phyloP scores from a whole-genome alignment of 768 basidiomycete species.

The Termitomyces sp. region DNA sequence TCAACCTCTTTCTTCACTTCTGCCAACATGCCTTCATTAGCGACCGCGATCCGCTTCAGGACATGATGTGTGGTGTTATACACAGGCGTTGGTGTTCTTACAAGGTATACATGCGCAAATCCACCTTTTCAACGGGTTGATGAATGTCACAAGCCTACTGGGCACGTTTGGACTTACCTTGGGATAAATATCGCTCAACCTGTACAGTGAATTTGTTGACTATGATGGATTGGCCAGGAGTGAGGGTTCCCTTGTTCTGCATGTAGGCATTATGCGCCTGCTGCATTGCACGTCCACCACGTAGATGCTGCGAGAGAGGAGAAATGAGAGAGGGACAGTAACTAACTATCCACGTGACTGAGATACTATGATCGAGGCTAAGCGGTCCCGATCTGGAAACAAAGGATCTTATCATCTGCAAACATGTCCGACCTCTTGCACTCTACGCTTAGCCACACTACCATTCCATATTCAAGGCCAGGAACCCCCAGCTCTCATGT shows the following conservation, averaged over 20 bases:
- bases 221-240: slow-evolving; percentile 82
- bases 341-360: slow-evolving; percentile 15
- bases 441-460: slow-evolving; percentile 16
- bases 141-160: slow-evolving; percentile 11
- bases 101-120: slow-evolving; percentile 97
- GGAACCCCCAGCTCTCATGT: slow-evolving; percentile 37
- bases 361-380: not conserved
- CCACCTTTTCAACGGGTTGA: slow-evolving; percentile 61
- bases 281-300: slow-evolving; percentile 38
- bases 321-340: not conserved
- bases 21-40: slow-evolving; percentile 83
- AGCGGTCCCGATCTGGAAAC: slow-evolving; percentile 7
- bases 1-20: slow-evolving; percentile 98
- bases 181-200: slow-evolving; percentile 92
- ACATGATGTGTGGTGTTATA: slow-evolving; percentile 94
- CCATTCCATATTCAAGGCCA: slow-evolving; percentile 55
- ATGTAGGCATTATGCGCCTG: slow-evolving; percentile 48
- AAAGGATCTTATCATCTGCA: slow-evolving; percentile 8
- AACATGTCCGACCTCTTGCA: slow-evolving; percentile 24
- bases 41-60: slow-evolving; percentile 92
- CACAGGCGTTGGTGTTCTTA: slow-evolving; percentile 81
- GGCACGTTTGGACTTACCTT: slow-evolving; percentile 56
- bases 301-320: slow-evolving; percentile 10
- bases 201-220: slow-evolving; percentile 90
- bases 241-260: slow-evolving; percentile 67